Evolutionary conservation across 2,329 filamentous ascomycete genomes (phyloP), one percentile per base, ranked within the genome.

Genomic region (Blastomyces parvus): DNA sequence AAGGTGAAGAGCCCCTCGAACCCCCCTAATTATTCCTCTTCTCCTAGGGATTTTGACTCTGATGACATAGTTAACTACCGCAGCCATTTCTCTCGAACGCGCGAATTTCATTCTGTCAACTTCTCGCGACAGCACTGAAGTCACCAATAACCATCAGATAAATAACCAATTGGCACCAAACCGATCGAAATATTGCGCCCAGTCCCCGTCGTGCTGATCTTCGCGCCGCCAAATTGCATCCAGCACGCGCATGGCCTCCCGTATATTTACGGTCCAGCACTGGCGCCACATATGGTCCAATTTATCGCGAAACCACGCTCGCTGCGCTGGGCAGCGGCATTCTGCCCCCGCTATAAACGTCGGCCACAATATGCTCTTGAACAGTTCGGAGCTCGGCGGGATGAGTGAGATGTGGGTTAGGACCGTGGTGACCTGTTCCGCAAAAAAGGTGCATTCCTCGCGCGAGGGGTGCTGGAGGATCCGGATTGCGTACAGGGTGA

Each of bases 341-440:
- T 78, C 76, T 2, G 74, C 75, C 30, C 76, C 76, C 2, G 76
- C 76, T 63, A 78, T 78, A 64, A 78, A 78, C 1, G 76, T 74
- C 1, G 76, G 76, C 76, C 76, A 78, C 46, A 77, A 75, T 30
- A 76, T 73, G 62, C 76, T 76, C 68, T 78, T 78, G 70, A 78
- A 77, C 55, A 78, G 74, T 17, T 71, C 69, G 40, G 77, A 74
- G 1, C 71, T 69, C 56, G 67, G 59, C 1, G 71, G 73, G 44
- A 78, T 73, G 33, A 73, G 69, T 17, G 72, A 72, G 33, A 78
- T 69, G 27, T 77, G 72, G 44, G 67, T 67, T 38, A 78, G 69
- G 56, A 78, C 70, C 4, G 73, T 67, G 30, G 70, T 68, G 6
- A 73, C 70, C 27, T 76, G 72, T 56, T 75, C 73, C 0, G 65